Evolutionary conservation across 176 grass and related monocot species (phyloP).

Genomic region (Dendrocalamus sinicus): DNA sequence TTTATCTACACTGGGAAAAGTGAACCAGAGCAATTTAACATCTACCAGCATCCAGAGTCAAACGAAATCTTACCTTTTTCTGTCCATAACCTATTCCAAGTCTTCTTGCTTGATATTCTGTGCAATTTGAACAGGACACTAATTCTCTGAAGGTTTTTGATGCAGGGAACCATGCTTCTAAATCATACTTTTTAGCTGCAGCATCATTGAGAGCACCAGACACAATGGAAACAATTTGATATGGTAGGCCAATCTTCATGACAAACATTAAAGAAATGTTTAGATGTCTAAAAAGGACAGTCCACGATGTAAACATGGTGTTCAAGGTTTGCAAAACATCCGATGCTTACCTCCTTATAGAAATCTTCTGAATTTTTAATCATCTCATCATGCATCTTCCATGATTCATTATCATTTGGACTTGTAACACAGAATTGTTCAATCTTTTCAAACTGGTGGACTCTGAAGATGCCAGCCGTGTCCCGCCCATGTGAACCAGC

Average conservation of each 20-base stretch:
- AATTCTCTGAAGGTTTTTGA: conserved; percentile 89
- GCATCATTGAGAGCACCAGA: conserved; percentile 95
- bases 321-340: conserved; percentile 11
- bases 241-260: conserved; percentile 80
- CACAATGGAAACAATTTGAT: conserved; percentile 87
- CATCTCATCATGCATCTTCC: conserved; percentile 88
- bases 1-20: not conserved
- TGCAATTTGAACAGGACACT: conserved; percentile 95
- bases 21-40: not conserved
- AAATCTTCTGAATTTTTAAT: conserved; percentile 92
- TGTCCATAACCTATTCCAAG: conserved; percentile 87
- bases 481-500: conserved; percentile 92
- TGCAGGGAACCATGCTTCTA: conserved; percentile 96
- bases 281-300: not conserved
- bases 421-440: conserved; percentile 90
- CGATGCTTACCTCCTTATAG: conserved; percentile 56
- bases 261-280: conserved; percentile 31
- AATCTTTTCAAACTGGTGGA: conserved; percentile 95
- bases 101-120: conserved; percentile 90
- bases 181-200: conserved; percentile 93
- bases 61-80: conserved; percentile 68
- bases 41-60: not conserved
- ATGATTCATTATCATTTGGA: conserved; percentile 78
- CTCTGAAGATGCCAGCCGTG: conserved; percentile 91
- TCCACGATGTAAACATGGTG: not conserved